Percentiles rank a stretch among this genome's conserved stretches.
Evolutionary conservation across 345 rosid species (phyloP).

Genomic region (Nasturtium officinale): DNA sequence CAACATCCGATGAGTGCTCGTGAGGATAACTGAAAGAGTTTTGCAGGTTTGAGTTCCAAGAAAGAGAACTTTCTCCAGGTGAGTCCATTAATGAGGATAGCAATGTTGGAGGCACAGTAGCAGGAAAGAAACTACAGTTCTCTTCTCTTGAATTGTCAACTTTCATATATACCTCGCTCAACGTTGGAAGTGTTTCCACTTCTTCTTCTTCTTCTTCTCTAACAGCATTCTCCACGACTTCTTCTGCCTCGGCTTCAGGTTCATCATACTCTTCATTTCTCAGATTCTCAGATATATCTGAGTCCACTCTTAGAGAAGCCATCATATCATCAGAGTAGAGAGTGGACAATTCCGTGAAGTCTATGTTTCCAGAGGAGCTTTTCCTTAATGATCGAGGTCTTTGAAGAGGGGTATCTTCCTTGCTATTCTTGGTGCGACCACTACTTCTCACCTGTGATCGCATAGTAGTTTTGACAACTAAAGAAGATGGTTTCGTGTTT

Average conservation of each 20-base stretch:
- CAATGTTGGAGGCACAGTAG: slow-evolving; percentile 53
- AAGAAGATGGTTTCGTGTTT: slow-evolving; percentile 74
- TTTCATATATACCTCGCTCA: slow-evolving; percentile 64
- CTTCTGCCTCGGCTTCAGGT: slow-evolving; percentile 55
- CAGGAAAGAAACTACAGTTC: slow-evolving; percentile 60
- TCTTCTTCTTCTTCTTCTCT: slow-evolving; percentile 56
- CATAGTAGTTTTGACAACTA: slow-evolving; percentile 50
- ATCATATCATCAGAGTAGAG: slow-evolving; percentile 47
- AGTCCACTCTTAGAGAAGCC: slow-evolving; percentile 56
- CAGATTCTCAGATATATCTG: slow-evolving; percentile 49
- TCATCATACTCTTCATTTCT: slow-evolving; percentile 54
- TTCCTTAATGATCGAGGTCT: slow-evolving; percentile 65
- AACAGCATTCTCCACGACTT: slow-evolving; percentile 42
- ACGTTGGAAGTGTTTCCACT: slow-evolving; percentile 50
- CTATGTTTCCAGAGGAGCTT: slow-evolving; percentile 59
- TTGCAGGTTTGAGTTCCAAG: slow-evolving; percentile 73
- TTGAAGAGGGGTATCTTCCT: slow-evolving; percentile 53
- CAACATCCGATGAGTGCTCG: slow-evolving; percentile 66
- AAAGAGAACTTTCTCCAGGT: slow-evolving; percentile 77
- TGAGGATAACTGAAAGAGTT: slow-evolving; percentile 65
- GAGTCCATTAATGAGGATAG: slow-evolving; percentile 66
- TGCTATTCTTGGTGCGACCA: slow-evolving; percentile 60
- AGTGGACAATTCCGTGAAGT: slow-evolving; percentile 51
- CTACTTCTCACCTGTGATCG: slow-evolving; percentile 64
- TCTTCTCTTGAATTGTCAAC: slow-evolving; percentile 61